Base-by-base conservation (phyloP, 2,329 filamentous ascomycete species). In the Mariannaea sp. region DNA sequence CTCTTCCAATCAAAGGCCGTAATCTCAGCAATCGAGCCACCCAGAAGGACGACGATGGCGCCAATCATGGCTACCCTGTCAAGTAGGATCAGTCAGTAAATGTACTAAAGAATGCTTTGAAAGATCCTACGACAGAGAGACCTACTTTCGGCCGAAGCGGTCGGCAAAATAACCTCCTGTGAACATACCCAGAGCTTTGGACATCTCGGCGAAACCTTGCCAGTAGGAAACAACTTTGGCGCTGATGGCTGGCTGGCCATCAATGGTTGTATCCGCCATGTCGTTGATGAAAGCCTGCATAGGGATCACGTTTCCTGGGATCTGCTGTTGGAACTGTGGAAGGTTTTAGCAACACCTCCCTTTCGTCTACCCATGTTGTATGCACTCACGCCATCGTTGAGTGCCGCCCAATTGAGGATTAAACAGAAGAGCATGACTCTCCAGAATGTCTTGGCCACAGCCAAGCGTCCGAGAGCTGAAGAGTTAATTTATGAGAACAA, bases 201-300 rank as follows among this genome's bases (percentile, higher is more conserved):
- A 55, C 49, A 55, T 55, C 17, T 55, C 49, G 13, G 53, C 53
- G 30, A 55, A 55, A 0, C 53, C 53, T 17, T 55, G 53, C 53
- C 53, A 55, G 22, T 53, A 55, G 3, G 53, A 55, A 7, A 55
- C 33, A n/a, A 53, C 49, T n/a, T 44, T 43, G 20, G 53, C 53
- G 35, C 49, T 55, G 19, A 55, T 51, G 8, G 49, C 29, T 4
- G 53, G 53, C 20, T 55, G 33, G 22, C 53, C 49, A 3, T 55
- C 32, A 26, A 55, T 33, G 3, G 26, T 55, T n/a, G 32, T 55
- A 2, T 55, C 49, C 10, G 24, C 19, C 53, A 55, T 55, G 19
- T 43, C 27, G 41, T 55, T 47, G 22, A 53, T 53, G 22, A 55
- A 55, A 2, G 53, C 17, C 43, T 42, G 49, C 53, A 55, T 55